Evolutionary conservation across 108 stramenopile species (phyloP).

Genomic region (Nitzschia sp.): DNA sequence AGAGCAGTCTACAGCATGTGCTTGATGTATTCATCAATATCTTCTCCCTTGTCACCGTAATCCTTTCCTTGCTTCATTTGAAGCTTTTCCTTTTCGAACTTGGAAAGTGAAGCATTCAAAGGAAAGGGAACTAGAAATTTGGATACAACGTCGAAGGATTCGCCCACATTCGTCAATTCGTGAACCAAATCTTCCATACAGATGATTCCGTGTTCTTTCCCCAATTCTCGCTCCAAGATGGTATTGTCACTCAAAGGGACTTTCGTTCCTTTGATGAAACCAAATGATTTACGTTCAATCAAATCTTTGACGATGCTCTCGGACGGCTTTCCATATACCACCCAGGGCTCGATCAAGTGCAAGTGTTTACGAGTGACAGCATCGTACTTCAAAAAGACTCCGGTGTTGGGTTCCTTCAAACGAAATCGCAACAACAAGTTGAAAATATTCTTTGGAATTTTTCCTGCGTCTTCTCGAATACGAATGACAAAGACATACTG

Average conservation of each 20-base stretch:
- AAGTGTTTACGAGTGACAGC: slow-evolving; percentile 53
- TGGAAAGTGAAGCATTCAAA: slow-evolving; percentile 64
- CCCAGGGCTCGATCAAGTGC: slow-evolving; percentile 84
- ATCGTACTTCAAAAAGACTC: slow-evolving; percentile 77
- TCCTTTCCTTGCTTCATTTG: slow-evolving; percentile 74
- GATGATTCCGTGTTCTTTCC: slow-evolving; percentile 71
- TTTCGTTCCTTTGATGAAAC: slow-evolving; percentile 57
- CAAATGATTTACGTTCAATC: slow-evolving; percentile 70
- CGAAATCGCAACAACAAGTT: slow-evolving; percentile 56
- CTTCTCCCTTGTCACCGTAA: slow-evolving; percentile 87
- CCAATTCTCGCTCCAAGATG: slow-evolving; percentile 75
- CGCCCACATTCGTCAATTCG: slow-evolving; percentile 48
- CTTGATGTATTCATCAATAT: slow-evolving; percentile 79
- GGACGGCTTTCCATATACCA: slow-evolving; percentile 76
- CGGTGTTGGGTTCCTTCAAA: slow-evolving; percentile 64
- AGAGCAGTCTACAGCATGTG: slow-evolving; percentile 66
- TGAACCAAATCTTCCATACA: slow-evolving; percentile 90
- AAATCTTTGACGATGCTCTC: slow-evolving; percentile 73
- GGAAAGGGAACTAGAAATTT: slow-evolving; percentile 85
- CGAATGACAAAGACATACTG: slow-evolving; percentile 73
- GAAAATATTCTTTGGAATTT: slow-evolving; percentile 46
- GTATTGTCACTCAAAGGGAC: slow-evolving; percentile 83
- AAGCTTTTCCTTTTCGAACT: slow-evolving; percentile 74
- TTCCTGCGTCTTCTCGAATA: slow-evolving; percentile 59
- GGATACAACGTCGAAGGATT: slow-evolving; percentile 39